phyloP scores from a whole-genome alignment of 106 monocot genomes.

The Platanthera guangdongensis region DNA sequence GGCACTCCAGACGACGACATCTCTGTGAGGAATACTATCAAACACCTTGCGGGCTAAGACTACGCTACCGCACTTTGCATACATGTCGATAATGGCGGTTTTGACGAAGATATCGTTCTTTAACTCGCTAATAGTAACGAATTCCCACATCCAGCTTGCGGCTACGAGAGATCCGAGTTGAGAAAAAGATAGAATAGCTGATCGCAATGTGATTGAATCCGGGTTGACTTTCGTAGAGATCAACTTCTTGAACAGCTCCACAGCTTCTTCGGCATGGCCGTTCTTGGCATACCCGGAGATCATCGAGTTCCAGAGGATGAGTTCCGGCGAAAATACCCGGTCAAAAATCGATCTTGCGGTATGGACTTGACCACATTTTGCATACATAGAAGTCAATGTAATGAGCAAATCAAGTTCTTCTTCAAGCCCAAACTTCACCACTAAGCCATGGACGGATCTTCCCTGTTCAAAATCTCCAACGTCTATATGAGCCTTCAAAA shows the following conservation, averaged over 20 bases:
- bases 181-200: constrained; percentile 45
- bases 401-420: constrained; percentile 41
- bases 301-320: constrained; percentile 82
- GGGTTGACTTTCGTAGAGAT: constrained; percentile 21
- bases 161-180: constrained; percentile 50
- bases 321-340: constrained; percentile 11
- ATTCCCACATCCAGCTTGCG: constrained; percentile 50
- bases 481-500: constrained; percentile 59
- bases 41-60: constrained; percentile 37
- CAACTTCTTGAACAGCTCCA: constrained; percentile 44
- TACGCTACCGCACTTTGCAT: constrained; percentile 62
- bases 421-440: constrained; percentile 50
- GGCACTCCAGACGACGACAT: constrained; percentile 74
- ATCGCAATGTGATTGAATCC: constrained; percentile 62
- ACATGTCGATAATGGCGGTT: constrained; percentile 79
- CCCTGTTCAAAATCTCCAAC: constrained; percentile 38
- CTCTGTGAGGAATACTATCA: constrained; percentile 29
- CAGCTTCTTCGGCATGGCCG: constrained; percentile 41
- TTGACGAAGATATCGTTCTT: constrained; percentile 50
- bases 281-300: constrained; percentile 85
- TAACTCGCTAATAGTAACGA: constrained; percentile 14
- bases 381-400: constrained; percentile 60
- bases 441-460: constrained; percentile 38
- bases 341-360: constrained; percentile 48
- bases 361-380: constrained; percentile 48